Evolutionary conservation across 768 basidiomycete species (phyloP).

Genomic region (Amanita subjunquillea): DNA sequence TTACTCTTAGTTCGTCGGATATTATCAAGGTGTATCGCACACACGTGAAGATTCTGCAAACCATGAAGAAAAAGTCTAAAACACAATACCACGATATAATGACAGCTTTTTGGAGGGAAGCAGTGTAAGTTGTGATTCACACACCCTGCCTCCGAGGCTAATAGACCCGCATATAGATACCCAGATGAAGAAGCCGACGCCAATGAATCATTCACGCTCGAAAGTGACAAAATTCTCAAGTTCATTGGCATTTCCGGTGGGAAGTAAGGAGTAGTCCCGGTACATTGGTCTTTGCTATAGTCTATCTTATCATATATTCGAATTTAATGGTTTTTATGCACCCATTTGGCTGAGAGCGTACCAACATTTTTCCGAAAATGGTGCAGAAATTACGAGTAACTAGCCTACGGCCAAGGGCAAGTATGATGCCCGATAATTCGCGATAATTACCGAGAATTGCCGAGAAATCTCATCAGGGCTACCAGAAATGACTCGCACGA

Average conservation of each 20-base stretch:
- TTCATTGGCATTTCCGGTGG: not conserved
- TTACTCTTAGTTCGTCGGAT: too few species aligned
- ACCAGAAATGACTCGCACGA: not conserved
- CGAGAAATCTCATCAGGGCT: not conserved
- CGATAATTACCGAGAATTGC: not conserved
- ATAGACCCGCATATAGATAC: not conserved
- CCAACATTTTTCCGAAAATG: not conserved
- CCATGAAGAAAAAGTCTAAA: too few species aligned
- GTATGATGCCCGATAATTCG: not conserved
- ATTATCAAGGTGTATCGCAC: too few species aligned
- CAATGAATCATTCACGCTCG: not conserved
- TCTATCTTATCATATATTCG: not conserved
- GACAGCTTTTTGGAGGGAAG: too few species aligned
- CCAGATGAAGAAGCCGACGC: not conserved
- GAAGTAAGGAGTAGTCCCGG: not conserved
- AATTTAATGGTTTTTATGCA: not conserved
- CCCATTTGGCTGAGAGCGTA: not conserved
- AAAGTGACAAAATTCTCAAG: not conserved
- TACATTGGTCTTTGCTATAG: not conserved
- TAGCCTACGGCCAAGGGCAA: not conserved
- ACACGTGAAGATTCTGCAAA: too few species aligned
- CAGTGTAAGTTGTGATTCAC: too few species aligned
- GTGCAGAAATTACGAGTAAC: not conserved
- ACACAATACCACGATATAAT: too few species aligned
- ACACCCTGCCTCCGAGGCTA: too few species aligned